These are phyloP conservation scores for Euclidium syriacum DNA, from an alignment of 345 rosid genomes.

Conservation along the genomic window DNA sequence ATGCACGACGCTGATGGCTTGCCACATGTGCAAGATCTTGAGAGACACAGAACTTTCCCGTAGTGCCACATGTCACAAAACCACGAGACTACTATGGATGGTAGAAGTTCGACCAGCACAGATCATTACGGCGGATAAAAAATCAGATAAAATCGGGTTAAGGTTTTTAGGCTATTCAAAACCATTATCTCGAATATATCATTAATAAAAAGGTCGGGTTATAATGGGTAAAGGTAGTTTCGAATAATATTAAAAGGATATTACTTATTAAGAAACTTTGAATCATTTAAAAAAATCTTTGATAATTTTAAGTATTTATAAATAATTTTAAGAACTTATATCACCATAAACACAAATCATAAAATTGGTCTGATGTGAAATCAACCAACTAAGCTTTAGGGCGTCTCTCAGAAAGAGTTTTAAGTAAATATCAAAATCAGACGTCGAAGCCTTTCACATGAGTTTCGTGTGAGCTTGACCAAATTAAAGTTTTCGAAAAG, in stretches of 20 bases:
- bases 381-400: constrained; percentile 26
- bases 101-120: neutral
- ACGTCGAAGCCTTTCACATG: constrained; percentile 26
- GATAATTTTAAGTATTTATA: too few relatives aligned
- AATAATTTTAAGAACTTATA: too few relatives aligned
- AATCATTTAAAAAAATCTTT: too few relatives aligned
- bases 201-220: too few relatives aligned
- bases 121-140: neutral
- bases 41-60: neutral
- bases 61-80: constrained; percentile 5
- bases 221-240: too few relatives aligned
- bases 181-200: too few relatives aligned
- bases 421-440: constrained; percentile 29
- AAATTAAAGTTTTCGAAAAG: constrained; percentile 22
- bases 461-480: constrained; percentile 32
- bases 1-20: constrained; percentile 6
- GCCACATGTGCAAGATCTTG: constrained; percentile 14
- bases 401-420: constrained; percentile 13
- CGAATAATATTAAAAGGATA: too few relatives aligned
- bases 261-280: too few relatives aligned
- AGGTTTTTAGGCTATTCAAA: too few relatives aligned
- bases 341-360: constrained; percentile 1
- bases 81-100: neutral
- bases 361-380: constrained; percentile 27
- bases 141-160: too few relatives aligned